These are phyloP conservation scores for Picea glauca DNA, from an alignment of 75 land plant genomes.

Conservation along the genomic window DNA sequence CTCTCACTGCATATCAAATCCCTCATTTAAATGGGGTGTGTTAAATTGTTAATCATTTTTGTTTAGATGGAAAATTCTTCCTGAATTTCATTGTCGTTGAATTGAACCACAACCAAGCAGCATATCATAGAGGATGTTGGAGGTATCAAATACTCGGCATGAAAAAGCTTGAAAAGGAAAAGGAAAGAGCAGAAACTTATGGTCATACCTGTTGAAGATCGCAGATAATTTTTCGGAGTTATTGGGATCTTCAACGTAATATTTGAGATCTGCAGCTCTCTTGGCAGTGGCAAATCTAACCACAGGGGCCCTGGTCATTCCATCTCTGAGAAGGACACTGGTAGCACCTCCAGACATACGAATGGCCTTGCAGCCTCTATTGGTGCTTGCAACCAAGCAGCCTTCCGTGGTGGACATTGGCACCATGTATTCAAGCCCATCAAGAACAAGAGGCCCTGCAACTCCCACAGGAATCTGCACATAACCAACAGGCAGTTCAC, in stretches of 20 bases:
- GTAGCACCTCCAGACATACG: slow-evolving; percentile 29
- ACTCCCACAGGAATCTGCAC: slow-evolving; percentile 70
- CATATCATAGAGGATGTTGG: no score
- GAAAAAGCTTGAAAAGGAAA: no score
- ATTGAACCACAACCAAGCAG: no score
- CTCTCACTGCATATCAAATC: no score
- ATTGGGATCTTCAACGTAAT: slow-evolving; percentile 12
- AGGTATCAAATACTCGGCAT: no score
- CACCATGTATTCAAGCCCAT: slow-evolving; percentile 52
- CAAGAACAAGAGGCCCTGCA: slow-evolving; percentile 67
- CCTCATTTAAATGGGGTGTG: no score
- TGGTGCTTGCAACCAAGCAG: slow-evolving; percentile 33
- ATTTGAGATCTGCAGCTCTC: slow-evolving; percentile 26
- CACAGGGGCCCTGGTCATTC: slow-evolving; percentile 38
- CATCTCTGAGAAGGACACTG: slow-evolving; percentile 24
- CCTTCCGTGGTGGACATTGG: slow-evolving; percentile 77
- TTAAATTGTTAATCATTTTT: no score
- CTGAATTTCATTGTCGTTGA: no score
- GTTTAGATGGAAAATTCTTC: no score
- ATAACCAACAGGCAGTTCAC: slow-evolving; percentile 74
- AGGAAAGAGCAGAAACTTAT: no score
- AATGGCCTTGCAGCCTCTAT: slow-evolving; percentile 35
- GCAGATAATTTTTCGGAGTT: slow-evolving; percentile 29
- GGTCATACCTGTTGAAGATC: slow-evolving; percentile 62
- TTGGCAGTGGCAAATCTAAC: slow-evolving; percentile 15